phyloP scores from a whole-genome alignment of 257 asterid genomes.

The Ajuga chamaepitys region DNA sequence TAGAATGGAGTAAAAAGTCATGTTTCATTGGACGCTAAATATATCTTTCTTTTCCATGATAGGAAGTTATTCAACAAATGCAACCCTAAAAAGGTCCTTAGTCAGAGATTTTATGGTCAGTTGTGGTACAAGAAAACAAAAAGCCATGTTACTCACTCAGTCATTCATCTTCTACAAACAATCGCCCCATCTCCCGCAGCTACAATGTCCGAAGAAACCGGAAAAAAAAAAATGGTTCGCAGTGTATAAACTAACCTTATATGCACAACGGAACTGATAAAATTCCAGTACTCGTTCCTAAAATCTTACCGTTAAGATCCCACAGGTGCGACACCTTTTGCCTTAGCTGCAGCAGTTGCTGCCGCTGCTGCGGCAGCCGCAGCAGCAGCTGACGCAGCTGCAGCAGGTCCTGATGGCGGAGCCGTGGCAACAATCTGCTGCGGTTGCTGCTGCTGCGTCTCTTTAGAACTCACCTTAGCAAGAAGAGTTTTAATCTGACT shows the following conservation, averaged over 20 bases:
- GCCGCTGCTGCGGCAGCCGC: conserved; percentile 52
- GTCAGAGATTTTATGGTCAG: neutral
- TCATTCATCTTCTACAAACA: neutral
- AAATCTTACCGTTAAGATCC: conserved; percentile 37
- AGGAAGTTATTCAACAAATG: neutral
- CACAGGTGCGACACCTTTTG: conserved; percentile 58
- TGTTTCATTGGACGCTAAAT: too few species aligned
- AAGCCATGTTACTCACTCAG: neutral
- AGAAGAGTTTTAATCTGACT: conserved; percentile 49
- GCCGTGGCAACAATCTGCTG: conserved; percentile 21
- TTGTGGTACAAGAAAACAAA: neutral
- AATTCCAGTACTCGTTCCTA: neutral
- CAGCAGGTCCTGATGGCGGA: conserved; percentile 40
- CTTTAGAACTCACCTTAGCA: conserved; percentile 29
- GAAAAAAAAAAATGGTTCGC: too few species aligned
- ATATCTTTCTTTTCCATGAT: too few species aligned
- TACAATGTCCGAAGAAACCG: too few species aligned
- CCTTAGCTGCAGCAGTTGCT: conserved; percentile 56
- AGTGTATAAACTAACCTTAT: conserved; percentile 22
- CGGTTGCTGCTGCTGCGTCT: conserved; percentile 21
- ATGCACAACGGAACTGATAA: conserved; percentile 28
- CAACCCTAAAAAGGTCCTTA: neutral
- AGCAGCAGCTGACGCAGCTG: conserved; percentile 46
- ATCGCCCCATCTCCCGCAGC: conserved; percentile 13
- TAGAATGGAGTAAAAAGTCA: too few species aligned